A percentile compares a stretch with the other conserved stretches of the same genome.
Conservation (phyloP, 352 stramenopile species). For the Phytopythium chamaehyphon region DNA sequence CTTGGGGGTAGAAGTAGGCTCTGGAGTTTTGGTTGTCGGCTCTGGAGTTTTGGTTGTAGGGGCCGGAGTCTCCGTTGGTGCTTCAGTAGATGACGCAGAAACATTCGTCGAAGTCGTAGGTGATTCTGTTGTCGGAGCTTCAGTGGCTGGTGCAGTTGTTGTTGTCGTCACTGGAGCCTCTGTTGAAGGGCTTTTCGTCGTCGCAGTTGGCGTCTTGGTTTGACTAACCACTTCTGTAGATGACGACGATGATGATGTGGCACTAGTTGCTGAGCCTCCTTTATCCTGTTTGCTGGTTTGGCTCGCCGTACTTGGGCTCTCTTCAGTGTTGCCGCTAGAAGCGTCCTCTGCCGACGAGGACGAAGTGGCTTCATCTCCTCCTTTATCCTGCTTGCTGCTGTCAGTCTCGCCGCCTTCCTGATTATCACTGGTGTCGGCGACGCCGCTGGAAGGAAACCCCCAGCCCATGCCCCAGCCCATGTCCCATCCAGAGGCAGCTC, state of each 20-base stretch:
- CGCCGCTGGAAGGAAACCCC: too few relatives aligned
- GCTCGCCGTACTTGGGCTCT: too few relatives aligned
- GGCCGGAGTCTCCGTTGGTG: neutral
- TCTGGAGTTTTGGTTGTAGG: neutral
- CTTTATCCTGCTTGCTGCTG: too few relatives aligned
- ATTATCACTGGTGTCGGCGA: too few relatives aligned
- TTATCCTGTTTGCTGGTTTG: too few relatives aligned
- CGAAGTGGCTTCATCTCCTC: too few relatives aligned
- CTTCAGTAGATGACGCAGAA: neutral
- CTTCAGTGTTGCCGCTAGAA: neutral
- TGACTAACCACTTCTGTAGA: too few relatives aligned
- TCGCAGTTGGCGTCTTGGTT: too few relatives aligned
- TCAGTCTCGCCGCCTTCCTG: too few relatives aligned
- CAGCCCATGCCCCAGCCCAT: too few relatives aligned
- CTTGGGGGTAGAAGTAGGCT: neutral
- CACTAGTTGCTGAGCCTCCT: too few relatives aligned
- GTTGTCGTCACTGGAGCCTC: neutral
- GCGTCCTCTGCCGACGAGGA: neutral
- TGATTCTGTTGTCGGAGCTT: neutral
- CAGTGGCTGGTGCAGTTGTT: neutral
- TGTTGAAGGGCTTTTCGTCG: neutral
- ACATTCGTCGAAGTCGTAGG: constrained; percentile 1
- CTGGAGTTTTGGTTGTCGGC: constrained; percentile 1
- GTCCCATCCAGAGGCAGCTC: neutral
- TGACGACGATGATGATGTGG: too few relatives aligned